Percentiles rank a stretch among this genome's conserved stretches.
These are phyloP conservation scores for Vitis riparia DNA, from an alignment of 164 flowering plant species.

Conservation along the genomic window DNA sequence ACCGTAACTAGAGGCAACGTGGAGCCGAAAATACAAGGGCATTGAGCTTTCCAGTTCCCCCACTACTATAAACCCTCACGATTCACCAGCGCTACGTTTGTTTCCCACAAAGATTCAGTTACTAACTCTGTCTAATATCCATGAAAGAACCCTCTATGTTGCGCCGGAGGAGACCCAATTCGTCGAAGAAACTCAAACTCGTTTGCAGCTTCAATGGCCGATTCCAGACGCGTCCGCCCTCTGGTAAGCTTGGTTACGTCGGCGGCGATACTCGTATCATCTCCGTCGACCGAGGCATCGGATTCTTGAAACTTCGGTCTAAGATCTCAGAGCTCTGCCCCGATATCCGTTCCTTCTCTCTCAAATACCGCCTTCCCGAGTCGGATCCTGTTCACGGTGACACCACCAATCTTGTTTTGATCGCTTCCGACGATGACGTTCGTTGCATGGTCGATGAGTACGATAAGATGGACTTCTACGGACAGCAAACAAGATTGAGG, in stretches of 20 bases:
- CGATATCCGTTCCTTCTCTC: conserved; percentile 4
- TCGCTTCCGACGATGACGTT: conserved; percentile 36
- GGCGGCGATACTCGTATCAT: conserved; percentile 45
- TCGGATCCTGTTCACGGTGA: conserved; percentile 4
- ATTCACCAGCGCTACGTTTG: too few species aligned
- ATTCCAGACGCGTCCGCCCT: conserved; percentile 24
- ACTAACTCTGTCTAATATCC: background rate
- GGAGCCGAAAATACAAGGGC: too few species aligned
- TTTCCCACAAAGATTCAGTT: conserved; percentile 1
- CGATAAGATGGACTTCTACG: conserved; percentile 20
- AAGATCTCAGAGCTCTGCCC: conserved; percentile 27
- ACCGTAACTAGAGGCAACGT: too few species aligned
- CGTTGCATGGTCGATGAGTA: conserved; percentile 29
- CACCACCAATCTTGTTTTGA: conserved; percentile 7
- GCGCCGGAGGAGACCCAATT: conserved; percentile 12
- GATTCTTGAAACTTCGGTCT: conserved; percentile 14
- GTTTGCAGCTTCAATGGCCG: conserved; percentile 25
- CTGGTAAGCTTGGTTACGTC: conserved; percentile 29
- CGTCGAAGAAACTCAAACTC: conserved; percentile 30
- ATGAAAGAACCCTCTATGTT: conserved; percentile 29
- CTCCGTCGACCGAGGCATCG: conserved; percentile 22
- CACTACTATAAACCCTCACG: too few species aligned
- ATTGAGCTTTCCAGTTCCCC: too few species aligned
- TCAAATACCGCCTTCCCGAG: conserved; percentile 25
- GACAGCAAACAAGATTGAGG: conserved; percentile 22